phyloP scores from a whole-genome alignment of 805 yeast genomes.

The Alloascoidea africana region DNA sequence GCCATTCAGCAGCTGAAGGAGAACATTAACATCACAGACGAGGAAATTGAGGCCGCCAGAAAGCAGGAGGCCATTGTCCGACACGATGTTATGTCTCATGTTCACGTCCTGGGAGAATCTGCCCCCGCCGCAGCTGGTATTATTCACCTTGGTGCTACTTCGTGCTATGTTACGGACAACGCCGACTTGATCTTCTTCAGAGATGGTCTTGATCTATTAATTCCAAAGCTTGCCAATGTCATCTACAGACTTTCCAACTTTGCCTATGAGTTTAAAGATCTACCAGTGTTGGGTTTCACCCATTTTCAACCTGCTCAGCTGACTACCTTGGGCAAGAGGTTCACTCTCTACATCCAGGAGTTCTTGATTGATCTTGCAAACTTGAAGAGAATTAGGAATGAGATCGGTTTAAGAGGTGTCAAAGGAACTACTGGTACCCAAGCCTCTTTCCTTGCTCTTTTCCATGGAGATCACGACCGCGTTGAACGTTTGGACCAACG shows the following conservation, averaged over 20 bases:
- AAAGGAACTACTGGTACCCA: conserved; percentile 99
- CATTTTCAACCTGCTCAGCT: conserved; percentile 99
- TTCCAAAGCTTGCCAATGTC: conserved; percentile 92
- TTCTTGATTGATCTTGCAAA: conserved; percentile 95
- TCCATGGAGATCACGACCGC: conserved; percentile 94
- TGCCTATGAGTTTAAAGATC: conserved; percentile 83
- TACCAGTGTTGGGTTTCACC: conserved; percentile 98
- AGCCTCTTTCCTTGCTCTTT: conserved; percentile 86
- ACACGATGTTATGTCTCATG: conserved; percentile 99
- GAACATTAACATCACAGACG: conserved; percentile 77
- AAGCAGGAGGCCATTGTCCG: conserved; percentile 95
- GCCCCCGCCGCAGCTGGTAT: conserved; percentile 97
- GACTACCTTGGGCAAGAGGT: conserved; percentile 97
- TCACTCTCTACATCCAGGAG: conserved; percentile 96
- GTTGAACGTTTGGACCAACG: conserved; percentile 87
- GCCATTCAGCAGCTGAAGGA: conserved; percentile 77
- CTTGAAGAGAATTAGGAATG: conserved; percentile 90
- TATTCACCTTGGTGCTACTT: conserved; percentile 95
- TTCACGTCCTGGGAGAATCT: conserved; percentile 82
- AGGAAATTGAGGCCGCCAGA: conserved; percentile 79
- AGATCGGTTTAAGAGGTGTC: conserved; percentile 92
- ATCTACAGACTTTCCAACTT: conserved; percentile 80
- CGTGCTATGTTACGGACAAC: conserved; percentile 94
- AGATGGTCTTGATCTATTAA: conserved; percentile 86
- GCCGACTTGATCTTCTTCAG: conserved; percentile 94